Evolutionary conservation across 2,329 filamentous ascomycete species (phyloP).

Genomic region (Trichoderma sp.): DNA sequence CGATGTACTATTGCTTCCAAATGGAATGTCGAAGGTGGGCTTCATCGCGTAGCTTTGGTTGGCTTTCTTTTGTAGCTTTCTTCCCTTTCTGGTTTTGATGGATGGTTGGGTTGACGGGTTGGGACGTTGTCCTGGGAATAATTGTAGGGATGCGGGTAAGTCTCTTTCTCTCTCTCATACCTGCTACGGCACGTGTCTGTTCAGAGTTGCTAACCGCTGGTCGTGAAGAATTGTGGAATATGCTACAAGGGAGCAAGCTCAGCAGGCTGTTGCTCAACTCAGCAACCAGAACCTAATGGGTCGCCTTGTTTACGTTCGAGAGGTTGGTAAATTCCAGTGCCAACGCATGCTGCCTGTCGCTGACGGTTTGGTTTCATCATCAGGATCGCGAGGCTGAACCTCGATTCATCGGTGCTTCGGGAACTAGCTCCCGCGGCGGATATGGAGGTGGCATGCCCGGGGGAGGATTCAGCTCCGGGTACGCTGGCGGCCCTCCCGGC

Average conservation of each 20-base stretch:
- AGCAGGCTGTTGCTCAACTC: slow-evolving; percentile 93
- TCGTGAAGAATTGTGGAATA: slow-evolving; percentile 94
- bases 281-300: slow-evolving; percentile 99
- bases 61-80: slow-evolving; percentile 72
- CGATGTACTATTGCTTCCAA: slow-evolving; percentile 98
- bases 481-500: slow-evolving; percentile 47
- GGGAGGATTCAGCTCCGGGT: slow-evolving; percentile 55
- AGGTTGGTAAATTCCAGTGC: slow-evolving; percentile 56
- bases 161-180: slow-evolving; percentile 33
- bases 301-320: slow-evolving; percentile 95
- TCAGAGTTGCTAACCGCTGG: background rate
- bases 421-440: slow-evolving; percentile 56
- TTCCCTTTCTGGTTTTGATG: slow-evolving; percentile 68
- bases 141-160: slow-evolving; percentile 99
- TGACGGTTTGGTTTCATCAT: background rate
- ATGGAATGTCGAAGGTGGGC: slow-evolving; percentile 99
- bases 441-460: slow-evolving; percentile 53
- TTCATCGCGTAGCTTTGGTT: slow-evolving; percentile 83
- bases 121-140: slow-evolving; percentile 79
- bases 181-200: background rate
- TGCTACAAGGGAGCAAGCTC: slow-evolving; percentile 97
- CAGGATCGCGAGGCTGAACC: slow-evolving; percentile 98
- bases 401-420: slow-evolving; percentile 79
- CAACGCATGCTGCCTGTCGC: background rate
- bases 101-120: slow-evolving; percentile 99